phyloP scores from a whole-genome alignment of 805 yeast genomes.

The Scheffersomyces lignosus region DNA sequence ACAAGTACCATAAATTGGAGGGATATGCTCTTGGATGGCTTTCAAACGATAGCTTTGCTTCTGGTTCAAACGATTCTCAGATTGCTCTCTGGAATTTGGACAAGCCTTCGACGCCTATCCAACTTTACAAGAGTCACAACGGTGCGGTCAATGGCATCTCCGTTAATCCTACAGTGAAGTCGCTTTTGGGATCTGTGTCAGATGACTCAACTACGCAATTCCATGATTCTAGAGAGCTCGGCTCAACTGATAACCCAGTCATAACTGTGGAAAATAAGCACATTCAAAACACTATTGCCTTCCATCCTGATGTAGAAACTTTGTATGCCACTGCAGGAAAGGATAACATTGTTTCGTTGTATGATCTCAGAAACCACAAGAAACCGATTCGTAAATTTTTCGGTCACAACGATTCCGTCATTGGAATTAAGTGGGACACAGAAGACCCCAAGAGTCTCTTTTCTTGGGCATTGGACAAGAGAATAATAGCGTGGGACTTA shows the following conservation, averaged over 20 bases:
- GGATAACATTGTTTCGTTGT: constrained; percentile 69
- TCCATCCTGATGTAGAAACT: constrained; percentile 55
- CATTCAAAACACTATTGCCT: constrained; percentile 67
- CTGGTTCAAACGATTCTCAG: constrained; percentile 67
- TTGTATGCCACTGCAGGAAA: constrained; percentile 76
- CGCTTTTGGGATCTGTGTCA: constrained; percentile 66
- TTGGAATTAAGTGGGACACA: constrained; percentile 49
- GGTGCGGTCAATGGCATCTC: constrained; percentile 68
- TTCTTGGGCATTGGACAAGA: constrained; percentile 62
- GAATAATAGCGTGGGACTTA: constrained; percentile 77
- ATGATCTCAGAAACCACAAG: constrained; percentile 68
- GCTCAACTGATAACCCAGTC: constrained; percentile 35
- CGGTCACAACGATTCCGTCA: constrained; percentile 56
- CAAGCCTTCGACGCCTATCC: constrained; percentile 45
- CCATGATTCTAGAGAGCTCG: constrained; percentile 50
- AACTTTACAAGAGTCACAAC: constrained; percentile 49
- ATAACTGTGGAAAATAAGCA: constrained; percentile 47
- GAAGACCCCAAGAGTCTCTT: constrained; percentile 52
- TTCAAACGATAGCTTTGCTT: constrained; percentile 44
- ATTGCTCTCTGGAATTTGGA: constrained; percentile 71
- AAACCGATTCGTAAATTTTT: constrained; percentile 61
- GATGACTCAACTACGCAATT: constrained; percentile 66
- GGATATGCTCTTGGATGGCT: constrained; percentile 78
- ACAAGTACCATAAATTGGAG: constrained; percentile 59
- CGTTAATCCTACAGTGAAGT: constrained; percentile 42